These are phyloP conservation scores for Penicillium paradoxum DNA, from an alignment of 495 filamentous ascomycete genomes.

Conservation along the genomic window DNA sequence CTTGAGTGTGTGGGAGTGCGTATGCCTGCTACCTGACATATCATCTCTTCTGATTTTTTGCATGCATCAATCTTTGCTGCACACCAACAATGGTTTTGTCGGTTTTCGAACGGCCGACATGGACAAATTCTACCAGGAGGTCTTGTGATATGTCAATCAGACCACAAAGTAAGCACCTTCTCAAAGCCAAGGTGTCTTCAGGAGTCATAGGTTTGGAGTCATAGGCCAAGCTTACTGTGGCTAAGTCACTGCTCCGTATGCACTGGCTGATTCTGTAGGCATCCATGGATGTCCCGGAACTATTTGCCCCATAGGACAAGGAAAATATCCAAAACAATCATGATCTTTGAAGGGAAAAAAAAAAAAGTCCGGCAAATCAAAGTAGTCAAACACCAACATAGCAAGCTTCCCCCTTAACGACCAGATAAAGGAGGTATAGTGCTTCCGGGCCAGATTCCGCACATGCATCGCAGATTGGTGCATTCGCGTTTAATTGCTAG, in stretches of 20 bases:
- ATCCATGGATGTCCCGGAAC: background rate
- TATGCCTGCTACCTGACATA: background rate
- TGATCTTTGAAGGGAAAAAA: background rate
- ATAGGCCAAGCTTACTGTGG: background rate
- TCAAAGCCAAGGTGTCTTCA: background rate
- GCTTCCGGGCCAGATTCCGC: slow-evolving; percentile 3
- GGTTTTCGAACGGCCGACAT: background rate
- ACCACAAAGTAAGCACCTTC: background rate
- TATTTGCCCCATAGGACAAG: background rate
- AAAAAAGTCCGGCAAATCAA: background rate
- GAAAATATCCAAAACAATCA: background rate
- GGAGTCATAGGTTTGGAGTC: background rate
- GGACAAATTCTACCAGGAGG: background rate
- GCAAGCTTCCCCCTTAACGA: background rate
- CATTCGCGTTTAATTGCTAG: background rate
- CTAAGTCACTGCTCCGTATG: no score
- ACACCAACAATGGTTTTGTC: background rate
- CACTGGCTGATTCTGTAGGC: background rate
- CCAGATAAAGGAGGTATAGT: background rate
- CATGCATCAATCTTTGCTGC: background rate
- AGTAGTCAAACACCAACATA: background rate
- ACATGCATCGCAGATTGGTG: slow-evolving; percentile 1
- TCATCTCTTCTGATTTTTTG: background rate
- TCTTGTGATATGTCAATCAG: background rate
- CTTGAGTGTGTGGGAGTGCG: no score